Conservation (phyloP, 2,329 filamentous ascomycete genomes). For the Xylaria polymorpha region DNA sequence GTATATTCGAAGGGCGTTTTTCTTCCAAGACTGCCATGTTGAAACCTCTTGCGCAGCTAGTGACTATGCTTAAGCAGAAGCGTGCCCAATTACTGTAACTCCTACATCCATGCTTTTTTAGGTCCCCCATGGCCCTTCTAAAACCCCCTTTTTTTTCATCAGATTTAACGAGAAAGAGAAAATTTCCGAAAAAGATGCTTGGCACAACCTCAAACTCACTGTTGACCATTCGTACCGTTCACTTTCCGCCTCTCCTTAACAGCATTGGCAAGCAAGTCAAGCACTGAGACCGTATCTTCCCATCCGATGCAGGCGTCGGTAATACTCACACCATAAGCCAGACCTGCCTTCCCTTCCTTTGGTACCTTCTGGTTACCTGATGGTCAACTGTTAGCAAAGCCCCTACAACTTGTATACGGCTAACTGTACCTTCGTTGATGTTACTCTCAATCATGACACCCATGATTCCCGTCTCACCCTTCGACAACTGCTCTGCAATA, state of each 20-base stretch:
- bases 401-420: neutral
- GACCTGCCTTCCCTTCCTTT: slow-evolving; percentile 81
- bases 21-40: neutral
- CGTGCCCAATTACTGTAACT: slow-evolving; percentile 10
- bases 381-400: slow-evolving; percentile 44
- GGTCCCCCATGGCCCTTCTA: neutral
- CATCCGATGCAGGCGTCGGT: slow-evolving; percentile 97
- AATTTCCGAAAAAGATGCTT: neutral
- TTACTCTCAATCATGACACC: slow-evolving; percentile 99
- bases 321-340: slow-evolving; percentile 95
- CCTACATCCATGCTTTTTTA: slow-evolving; percentile 6
- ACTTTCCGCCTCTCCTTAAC: slow-evolving; percentile 77
- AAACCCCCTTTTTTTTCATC: neutral
- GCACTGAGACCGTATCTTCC: slow-evolving; percentile 85
- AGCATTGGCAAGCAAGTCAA: slow-evolving; percentile 81
- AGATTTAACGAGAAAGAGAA: neutral
- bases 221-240: slow-evolving; percentile 45
- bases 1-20: neutral
- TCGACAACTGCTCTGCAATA: slow-evolving; percentile 84
- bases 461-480: slow-evolving; percentile 88
- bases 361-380: slow-evolving; percentile 90
- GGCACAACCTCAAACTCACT: neutral
- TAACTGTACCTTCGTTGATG: slow-evolving; percentile 84
- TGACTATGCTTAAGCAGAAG: neutral
- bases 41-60: neutral